Evolutionary conservation across 169 alveolate species (phyloP), one percentile per base, ranked within the genome.

Genomic region (Plasmodium gonderi): DNA sequence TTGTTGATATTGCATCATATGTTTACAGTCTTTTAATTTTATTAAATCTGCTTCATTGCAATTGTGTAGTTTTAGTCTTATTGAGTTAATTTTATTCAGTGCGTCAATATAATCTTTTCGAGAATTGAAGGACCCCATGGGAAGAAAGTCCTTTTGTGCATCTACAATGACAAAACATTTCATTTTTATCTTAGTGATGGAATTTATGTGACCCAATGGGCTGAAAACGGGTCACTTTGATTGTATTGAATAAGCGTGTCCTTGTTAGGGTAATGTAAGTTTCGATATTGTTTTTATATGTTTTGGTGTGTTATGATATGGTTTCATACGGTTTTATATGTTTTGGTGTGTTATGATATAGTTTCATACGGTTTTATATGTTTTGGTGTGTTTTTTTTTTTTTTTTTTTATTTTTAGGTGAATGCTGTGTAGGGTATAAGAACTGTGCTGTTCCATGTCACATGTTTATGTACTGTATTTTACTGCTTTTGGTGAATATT

Each of bases 91-190:
- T 64, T 87, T 87, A 45, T 87, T 9, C 47, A 87, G 33, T 2
- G 51, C 80, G 45, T 87, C 72, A 11, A 87, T 23, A 67, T 49
- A 87, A 12, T 87, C 93, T 7, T 20, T 77, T 40, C 45, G 67
- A 5, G 93, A 74, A 38, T 87, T 87, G 68, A 87, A 87, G 26
- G 93, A 33, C 29, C 93, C 93, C 14, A 6, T 26, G 23, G 93
- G 93, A 17, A 87, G 67, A 67, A 87, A 87, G 89, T 87, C 93
- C 45, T 87, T 87, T 60, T 87, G 93, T 3, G 93, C 90, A 26
- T 87, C 93, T 8, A 87, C 93, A 29, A 87, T 87, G 36, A 87
- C 49, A n/a, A 87, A 42, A 60, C 93, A 87, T 20, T 87, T 87
- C 93, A 87, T 87, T 33, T 80, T 82, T 68, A 23, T 31, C 17